Percentiles rank a stretch among this genome's conserved stretches.
These are phyloP conservation scores for Thalassiosira hispida DNA, from an alignment of 352 stramenopile species.

Conservation along the genomic window DNA sequence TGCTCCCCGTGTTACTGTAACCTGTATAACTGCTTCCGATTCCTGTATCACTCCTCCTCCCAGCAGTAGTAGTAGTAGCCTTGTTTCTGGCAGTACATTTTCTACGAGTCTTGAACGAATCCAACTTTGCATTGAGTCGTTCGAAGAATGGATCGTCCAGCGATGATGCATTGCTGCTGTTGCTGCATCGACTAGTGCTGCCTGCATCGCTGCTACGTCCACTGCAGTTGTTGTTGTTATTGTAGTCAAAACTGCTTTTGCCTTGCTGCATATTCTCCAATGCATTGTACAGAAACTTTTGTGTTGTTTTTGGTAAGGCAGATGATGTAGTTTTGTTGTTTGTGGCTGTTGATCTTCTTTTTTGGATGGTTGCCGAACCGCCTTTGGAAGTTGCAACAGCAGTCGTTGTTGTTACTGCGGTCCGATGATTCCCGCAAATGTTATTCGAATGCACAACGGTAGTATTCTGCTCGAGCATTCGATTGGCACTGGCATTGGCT, in stretches of 20 bases:
- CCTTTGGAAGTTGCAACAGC: no score
- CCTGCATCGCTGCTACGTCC: no score
- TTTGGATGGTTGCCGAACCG: background rate
- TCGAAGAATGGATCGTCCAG: conserved; percentile 4
- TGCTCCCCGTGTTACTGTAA: background rate
- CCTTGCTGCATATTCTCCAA: conserved; percentile 17
- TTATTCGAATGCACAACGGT: no score
- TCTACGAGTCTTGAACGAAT: background rate
- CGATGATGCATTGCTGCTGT: background rate
- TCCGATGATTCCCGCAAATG: no score
- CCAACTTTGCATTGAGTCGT: conserved; percentile 1
- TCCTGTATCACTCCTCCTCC: background rate
- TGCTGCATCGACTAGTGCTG: background rate
- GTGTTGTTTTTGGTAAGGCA: background rate
- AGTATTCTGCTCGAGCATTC: no score
- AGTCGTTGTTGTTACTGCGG: no score
- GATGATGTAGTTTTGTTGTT: background rate
- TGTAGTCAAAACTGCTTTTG: conserved; percentile 2
- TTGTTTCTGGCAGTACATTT: background rate
- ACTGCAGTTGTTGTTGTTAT: background rate
- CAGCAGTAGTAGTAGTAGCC: background rate
- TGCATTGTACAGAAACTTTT: conserved; percentile 2
- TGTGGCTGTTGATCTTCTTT: background rate
- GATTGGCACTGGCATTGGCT: no score
- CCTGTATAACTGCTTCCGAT: background rate